Percentiles rank a stretch among this genome's conserved stretches.
Conservation (phyloP, 768 basidiomycete species). For the Mycena leptocephala region DNA sequence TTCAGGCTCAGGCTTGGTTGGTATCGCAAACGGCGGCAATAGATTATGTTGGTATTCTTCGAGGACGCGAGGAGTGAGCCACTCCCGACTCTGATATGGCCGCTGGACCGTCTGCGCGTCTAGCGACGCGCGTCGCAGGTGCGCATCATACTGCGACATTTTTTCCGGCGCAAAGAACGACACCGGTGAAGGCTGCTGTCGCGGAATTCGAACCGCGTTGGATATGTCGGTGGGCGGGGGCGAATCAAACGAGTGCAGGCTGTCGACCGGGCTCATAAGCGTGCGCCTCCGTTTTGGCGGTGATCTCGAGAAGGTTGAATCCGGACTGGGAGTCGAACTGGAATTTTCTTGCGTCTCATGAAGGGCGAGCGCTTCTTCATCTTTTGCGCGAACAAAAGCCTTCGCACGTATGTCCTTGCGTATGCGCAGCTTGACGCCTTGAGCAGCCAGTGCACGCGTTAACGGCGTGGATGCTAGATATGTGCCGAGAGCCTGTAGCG, state of each 20-base stretch:
- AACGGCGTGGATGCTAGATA: conserved; percentile 56
- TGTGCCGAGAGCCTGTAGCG: not conserved
- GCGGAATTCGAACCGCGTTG: not conserved
- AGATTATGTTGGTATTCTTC: not conserved
- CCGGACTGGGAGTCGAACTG: not conserved
- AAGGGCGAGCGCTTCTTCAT: not conserved
- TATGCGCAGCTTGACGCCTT: conserved; percentile 62
- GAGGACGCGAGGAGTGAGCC: not conserved
- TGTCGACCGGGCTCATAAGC: not conserved
- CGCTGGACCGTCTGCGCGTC: not conserved
- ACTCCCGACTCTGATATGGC: not conserved
- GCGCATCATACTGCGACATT: not conserved
- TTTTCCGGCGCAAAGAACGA: not conserved
- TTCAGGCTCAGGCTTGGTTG: not conserved
- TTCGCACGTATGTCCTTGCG: conserved; percentile 53
- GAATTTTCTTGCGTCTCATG: not conserved
- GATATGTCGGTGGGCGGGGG: not conserved
- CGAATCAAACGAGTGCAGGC: not conserved
- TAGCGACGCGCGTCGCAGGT: not conserved
- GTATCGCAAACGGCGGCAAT: not conserved
- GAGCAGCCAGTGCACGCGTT: conserved; percentile 58
- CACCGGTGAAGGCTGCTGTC: not conserved
- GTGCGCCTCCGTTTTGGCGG: conserved; percentile 35
- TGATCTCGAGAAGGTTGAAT: conserved; percentile 2
- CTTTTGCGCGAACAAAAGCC: not conserved